Conservation (phyloP, 306 rosid genomes). For the Prunus mongolica region DNA sequence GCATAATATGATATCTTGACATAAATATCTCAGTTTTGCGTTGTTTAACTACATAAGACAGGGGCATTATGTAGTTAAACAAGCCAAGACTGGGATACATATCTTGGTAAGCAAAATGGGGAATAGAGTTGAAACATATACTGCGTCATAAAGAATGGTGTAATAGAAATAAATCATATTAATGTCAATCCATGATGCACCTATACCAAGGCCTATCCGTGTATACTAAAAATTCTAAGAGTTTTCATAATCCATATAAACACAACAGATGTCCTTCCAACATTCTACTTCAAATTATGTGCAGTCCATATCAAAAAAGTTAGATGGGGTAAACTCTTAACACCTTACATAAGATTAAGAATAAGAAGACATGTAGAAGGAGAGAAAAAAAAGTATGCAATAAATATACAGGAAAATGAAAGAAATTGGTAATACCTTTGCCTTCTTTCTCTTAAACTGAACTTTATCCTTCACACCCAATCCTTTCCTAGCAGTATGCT, state of each 20-base stretch:
- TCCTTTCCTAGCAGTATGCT: constrained; percentile 16
- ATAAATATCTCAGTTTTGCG: neutral
- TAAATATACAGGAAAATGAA: neutral
- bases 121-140: neutral
- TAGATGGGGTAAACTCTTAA: neutral
- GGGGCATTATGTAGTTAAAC: no score
- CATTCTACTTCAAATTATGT: neutral
- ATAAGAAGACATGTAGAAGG: neutral
- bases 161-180: neutral
- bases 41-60: no score
- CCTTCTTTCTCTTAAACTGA: constrained; percentile 74
- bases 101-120: neutral
- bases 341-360: neutral
- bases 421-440: constrained; percentile 48
- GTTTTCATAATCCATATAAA: neutral
- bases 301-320: neutral
- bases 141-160: neutral
- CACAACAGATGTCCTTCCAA: neutral
- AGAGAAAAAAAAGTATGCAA: neutral
- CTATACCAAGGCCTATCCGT: neutral
- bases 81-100: no score
- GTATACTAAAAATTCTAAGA: neutral
- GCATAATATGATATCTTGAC: neutral
- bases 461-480: constrained; percentile 49
- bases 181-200: neutral